phyloP scores from a whole-genome alignment of 495 filamentous ascomycete genomes.

The Darksidea phi region DNA sequence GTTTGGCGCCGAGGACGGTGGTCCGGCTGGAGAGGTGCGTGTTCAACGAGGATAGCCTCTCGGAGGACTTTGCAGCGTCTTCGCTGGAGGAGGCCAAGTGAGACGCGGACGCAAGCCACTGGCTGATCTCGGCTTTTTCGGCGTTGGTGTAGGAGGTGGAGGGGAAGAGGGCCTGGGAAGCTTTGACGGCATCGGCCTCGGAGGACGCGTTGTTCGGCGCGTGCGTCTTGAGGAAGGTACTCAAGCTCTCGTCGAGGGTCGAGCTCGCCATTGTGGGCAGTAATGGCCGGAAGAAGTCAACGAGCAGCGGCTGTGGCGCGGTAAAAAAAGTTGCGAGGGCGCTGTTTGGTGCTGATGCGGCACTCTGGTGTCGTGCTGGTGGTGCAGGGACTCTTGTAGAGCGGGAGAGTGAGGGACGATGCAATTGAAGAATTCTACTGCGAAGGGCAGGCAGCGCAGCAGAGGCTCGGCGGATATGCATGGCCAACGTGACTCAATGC shows the following conservation, averaged over 20 bases:
- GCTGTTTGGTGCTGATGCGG: background rate
- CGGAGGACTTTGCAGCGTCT: conserved; percentile 57
- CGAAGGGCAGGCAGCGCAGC: conserved; percentile 1
- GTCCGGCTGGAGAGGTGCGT: conserved; percentile 82
- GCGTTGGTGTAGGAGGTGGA: conserved; percentile 65
- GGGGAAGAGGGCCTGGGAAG: conserved; percentile 62
- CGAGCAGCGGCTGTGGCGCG: conserved; percentile 2
- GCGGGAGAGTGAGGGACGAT: background rate
- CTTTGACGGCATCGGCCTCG: conserved; percentile 53
- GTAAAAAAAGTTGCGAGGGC: conserved; percentile 4
- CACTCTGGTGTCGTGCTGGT: background rate
- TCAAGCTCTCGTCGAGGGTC: conserved; percentile 52
- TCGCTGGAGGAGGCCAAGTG: conserved; percentile 61
- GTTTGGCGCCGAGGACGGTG: conserved; percentile 85
- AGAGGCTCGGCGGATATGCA: conserved; percentile 12
- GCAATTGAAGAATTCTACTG: conserved; percentile 18
- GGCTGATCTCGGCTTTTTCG: conserved; percentile 80
- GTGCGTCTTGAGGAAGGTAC: conserved; percentile 56
- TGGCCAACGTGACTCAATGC: conserved; percentile 26
- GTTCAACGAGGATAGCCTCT: conserved; percentile 70
- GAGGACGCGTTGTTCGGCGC: conserved; percentile 49
- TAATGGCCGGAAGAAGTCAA: conserved; percentile 15
- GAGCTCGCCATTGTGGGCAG: conserved; percentile 52
- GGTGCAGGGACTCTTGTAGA: background rate
- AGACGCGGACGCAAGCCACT: conserved; percentile 77